A percentile compares a stretch with the other conserved stretches of the same genome.
phyloP scores from a whole-genome alignment of 441 rosid genomes.

The Pelargonium fulgidum region DNA sequence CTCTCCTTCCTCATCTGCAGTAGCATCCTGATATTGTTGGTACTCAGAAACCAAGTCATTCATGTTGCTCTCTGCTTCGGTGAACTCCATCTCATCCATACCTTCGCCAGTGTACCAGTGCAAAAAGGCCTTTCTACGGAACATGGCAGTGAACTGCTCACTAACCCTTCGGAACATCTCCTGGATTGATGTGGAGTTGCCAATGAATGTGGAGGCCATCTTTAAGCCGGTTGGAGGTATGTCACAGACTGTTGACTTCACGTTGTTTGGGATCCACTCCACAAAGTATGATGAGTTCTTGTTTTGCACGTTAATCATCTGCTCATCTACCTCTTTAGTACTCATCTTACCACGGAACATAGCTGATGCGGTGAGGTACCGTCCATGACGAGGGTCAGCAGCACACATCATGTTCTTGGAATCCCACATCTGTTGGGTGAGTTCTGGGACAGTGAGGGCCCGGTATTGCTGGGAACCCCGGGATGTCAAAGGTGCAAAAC shows the following conservation, averaged over 20 bases:
- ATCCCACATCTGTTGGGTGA: slow-evolving; percentile 84
- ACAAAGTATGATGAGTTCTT: slow-evolving; percentile 78
- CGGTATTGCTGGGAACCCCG: slow-evolving; percentile 80
- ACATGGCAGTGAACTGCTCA: no score
- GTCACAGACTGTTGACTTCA: slow-evolving; percentile 73
- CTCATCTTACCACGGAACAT: no score
- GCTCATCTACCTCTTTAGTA: no score
- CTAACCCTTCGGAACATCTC: no score
- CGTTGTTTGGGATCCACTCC: slow-evolving; percentile 76
- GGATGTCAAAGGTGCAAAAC: slow-evolving; percentile 36
- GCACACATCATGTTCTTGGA: slow-evolving; percentile 41
- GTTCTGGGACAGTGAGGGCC: slow-evolving; percentile 64
- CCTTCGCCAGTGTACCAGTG: no score
- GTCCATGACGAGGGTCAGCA: no score
- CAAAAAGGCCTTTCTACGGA: no score
- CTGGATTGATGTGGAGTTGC: slow-evolving; percentile 53
- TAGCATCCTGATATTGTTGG: slow-evolving; percentile 80
- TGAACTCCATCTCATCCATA: no score
- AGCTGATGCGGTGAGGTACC: no score
- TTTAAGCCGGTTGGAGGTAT: slow-evolving; percentile 66
- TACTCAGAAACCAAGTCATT: slow-evolving; percentile 67
- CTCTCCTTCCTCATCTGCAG: slow-evolving; percentile 61
- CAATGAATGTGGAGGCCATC: slow-evolving; percentile 74
- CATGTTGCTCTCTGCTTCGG: slow-evolving; percentile 54
- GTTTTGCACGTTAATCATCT: slow-evolving; percentile 51